Evolutionary conservation across 495 filamentous ascomycete species (phyloP), one percentile per base, ranked within the genome.

Genomic region (Penicillium steckii): DNA sequence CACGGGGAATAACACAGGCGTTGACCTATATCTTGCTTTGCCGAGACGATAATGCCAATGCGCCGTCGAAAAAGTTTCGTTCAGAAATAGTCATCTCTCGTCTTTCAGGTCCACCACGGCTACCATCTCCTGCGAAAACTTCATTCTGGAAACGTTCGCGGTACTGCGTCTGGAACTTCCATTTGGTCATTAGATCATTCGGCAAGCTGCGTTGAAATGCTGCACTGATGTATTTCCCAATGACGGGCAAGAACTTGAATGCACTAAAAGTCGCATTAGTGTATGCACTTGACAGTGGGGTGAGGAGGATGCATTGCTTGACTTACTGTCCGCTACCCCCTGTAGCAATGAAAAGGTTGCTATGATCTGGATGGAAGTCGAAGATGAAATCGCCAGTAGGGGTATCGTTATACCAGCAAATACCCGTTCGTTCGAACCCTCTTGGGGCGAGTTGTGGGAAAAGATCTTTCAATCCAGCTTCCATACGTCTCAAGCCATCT

Each of bases 351-450:
- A 94, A 90, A 25, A 94, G 64, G 3, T 81, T 80, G 42, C 75
- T 57, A 54, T 80, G 80, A 2, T 68, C 64, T 0, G 88, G 88
- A 54, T 91, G 87, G 54, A 86, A 88, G 46, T 84, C 80, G 48
- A 92, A 76, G 23, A 95, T 67, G 68, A 89, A 95, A 60, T 93
- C 86, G 1, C 80, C 87, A 0, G 73, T 85, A 0, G 86, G 74
- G 0, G 88, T 91, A 63, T 93, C 90, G 1, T 78, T 83, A 53
- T 95, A 94, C 88, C 87, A 93, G 63, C 90, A 96, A n/a, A 95
- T 66, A 8, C 86, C 75, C 10, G 81, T 85, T 12, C 72, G 71
- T 23, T 72, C 62, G 51, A 88, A 95, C 0, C 80, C 77, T n/a
- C 88, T 63, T 18, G 79, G 66, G 13, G 53, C 67, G 4, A 91